phyloP scores from a whole-genome alignment of 345 rosid genomes.

The Pseudoturritis turrita region DNA sequence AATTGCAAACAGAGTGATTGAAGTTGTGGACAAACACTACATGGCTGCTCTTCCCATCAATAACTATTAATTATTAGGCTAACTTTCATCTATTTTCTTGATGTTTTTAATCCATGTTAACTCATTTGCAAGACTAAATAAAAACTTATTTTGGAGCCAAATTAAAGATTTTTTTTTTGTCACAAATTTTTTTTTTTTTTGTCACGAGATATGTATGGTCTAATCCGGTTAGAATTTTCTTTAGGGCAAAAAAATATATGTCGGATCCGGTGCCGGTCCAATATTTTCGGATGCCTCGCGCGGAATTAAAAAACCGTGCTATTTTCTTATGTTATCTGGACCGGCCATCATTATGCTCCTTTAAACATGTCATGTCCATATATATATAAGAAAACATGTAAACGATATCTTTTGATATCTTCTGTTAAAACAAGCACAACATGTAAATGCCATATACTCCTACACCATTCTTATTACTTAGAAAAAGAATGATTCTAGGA shows the following conservation, averaged over 20 bases:
- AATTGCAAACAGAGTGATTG: slow-evolving; percentile 42
- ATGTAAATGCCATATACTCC: background rate
- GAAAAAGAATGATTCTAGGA: too few species aligned
- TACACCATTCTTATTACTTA: background rate
- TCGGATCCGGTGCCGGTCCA: too few species aligned
- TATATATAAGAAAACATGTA: background rate
- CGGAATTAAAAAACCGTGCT: too few species aligned
- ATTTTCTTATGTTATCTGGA: too few species aligned
- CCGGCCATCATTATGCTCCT: background rate
- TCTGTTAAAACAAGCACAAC: background rate
- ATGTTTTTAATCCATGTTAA: background rate
- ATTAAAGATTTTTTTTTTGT: too few species aligned
- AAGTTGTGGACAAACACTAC: slow-evolving; percentile 36
- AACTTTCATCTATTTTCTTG: background rate
- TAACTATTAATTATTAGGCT: slow-evolving; percentile 9
- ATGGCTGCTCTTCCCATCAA: slow-evolving; percentile 22
- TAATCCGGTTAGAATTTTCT: background rate
- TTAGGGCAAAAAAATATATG: background rate
- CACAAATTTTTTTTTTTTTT: too few species aligned
- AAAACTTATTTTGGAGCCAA: background rate
- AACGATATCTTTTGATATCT: background rate
- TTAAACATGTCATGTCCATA: background rate
- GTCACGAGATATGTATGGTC: background rate
- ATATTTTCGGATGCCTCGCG: too few species aligned
- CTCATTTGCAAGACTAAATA: background rate